Evolutionary conservation across 1,284 basidiomycete species (phyloP).

Genomic region (Tilletia setariae): DNA sequence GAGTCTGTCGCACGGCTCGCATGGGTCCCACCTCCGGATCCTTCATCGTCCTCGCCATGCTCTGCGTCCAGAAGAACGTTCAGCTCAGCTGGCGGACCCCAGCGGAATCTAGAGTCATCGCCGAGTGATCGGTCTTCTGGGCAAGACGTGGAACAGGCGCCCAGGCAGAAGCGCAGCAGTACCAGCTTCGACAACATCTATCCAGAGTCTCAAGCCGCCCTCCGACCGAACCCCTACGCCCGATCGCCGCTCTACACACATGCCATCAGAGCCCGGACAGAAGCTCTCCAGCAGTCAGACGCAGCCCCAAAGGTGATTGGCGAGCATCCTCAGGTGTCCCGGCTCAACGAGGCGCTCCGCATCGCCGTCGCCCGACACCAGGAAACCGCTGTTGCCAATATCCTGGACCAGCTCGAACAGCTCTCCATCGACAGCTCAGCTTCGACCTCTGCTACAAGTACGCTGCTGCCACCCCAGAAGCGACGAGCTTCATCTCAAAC

Average conservation of each 20-base stretch:
- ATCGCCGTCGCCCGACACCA: background rate
- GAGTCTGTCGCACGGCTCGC: too few species aligned
- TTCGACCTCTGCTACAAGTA: too few species aligned
- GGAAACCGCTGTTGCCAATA: background rate
- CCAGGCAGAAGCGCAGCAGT: background rate
- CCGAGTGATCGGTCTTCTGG: too few species aligned
- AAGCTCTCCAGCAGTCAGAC: background rate
- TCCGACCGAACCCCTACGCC: conserved; percentile 8
- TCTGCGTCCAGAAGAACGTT: too few species aligned
- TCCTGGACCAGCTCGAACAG: background rate
- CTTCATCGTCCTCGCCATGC: too few species aligned
- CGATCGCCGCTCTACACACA: conserved; percentile 11
- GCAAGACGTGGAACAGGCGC: too few species aligned
- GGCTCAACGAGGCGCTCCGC: conserved; percentile 12
- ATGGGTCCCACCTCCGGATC: too few species aligned
- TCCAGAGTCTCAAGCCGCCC: background rate
- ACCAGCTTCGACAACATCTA: conserved; percentile 7
- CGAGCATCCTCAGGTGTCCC: conserved; percentile 1
- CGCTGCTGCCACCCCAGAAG: background rate
- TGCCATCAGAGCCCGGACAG: background rate
- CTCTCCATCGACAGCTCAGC: background rate
- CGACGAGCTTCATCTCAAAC: background rate
- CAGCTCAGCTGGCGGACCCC: too few species aligned
- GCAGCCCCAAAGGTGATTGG: background rate
- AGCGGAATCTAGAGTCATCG: too few species aligned